Evolutionary conservation across 345 rosid genomes (phyloP), one percentile per base, ranked within the genome.

Genomic region (Kernera saxatilis): DNA sequence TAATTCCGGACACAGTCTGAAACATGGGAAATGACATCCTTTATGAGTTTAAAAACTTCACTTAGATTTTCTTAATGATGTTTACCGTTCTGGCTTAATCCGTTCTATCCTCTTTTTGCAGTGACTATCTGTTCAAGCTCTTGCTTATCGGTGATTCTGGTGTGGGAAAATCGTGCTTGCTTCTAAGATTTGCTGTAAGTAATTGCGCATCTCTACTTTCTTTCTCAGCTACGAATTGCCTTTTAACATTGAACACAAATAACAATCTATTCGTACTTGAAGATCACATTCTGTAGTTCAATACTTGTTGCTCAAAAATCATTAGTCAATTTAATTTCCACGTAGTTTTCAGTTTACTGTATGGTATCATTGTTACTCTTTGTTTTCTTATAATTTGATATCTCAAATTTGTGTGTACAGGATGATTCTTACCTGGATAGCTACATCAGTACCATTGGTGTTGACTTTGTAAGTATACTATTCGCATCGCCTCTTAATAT

Each of bases 391-490:
- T 11, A 4, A 5, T 19, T 23, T 67, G 19, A 50, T 36, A 30
- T 39, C n/a, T 40, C 3, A 1, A 50, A 26, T 14, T 62, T 43
- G 23, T 67, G 63, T 64, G 22, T 46, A 9, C 80, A 85, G 89
- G 89, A 85, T 23, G 89, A 83, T 75, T 81, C 85, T 1, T 83
- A 85, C 79, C 67, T 83, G 39, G 86, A 85, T 41, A 85, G 85
- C 73, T 85, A 85, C 76, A 83, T 83, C 71, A 85, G 89, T 73
- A 85, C 86, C 26, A 83, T 83, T 64, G 89, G 89, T 53, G 89
- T 85, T 67, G 89, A 85, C 76, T 85, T 83, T 64, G 86, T 80
- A 80, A 82, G 88, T n/a, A 29, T 3, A 3, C 10, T 23, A 27
- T 6, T 58, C 1, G 6, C 40, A 5, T 41, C 17, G 30, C 56